phyloP scores from a whole-genome alignment of 2,329 filamentous ascomycete genomes.

The Akanthomyces dipterigenus region DNA sequence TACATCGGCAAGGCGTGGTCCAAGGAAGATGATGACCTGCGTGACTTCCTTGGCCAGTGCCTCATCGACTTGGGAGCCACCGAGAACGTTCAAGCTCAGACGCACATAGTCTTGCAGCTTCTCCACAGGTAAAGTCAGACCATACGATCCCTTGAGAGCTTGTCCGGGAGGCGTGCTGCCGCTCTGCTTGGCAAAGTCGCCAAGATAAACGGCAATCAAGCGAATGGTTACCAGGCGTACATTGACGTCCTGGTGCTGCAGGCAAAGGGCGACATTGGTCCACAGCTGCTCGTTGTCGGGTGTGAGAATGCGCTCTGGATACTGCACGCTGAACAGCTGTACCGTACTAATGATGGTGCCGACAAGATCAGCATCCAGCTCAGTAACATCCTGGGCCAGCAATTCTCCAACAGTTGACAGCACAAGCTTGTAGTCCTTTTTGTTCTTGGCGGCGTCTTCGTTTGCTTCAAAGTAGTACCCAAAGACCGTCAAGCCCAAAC shows the following conservation, averaged over 20 bases:
- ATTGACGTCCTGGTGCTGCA: conserved; percentile 64
- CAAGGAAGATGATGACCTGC: conserved; percentile 78
- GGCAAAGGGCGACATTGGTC: conserved; percentile 58
- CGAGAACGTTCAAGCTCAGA: conserved; percentile 47
- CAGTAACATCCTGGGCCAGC: conserved; percentile 45
- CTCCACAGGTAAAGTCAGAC: conserved; percentile 58
- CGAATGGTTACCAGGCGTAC: conserved; percentile 73
- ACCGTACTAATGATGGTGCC: conserved; percentile 67
- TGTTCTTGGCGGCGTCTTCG: conserved; percentile 50
- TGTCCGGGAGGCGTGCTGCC: conserved; percentile 40
- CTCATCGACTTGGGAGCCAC: conserved; percentile 59
- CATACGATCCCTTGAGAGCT: conserved; percentile 62
- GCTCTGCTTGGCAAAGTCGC: conserved; percentile 64
- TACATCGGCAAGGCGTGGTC: conserved; percentile 42
- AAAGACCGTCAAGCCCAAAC: conserved; percentile 74
- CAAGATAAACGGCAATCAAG: conserved; percentile 69
- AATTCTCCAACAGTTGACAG: conserved; percentile 47
- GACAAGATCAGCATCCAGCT: conserved; percentile 62
- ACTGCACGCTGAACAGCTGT: conserved; percentile 58
- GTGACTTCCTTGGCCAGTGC: conserved; percentile 71
- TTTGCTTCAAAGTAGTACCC: conserved; percentile 72
- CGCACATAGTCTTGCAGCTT: conserved; percentile 56
- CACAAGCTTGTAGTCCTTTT: conserved; percentile 61
- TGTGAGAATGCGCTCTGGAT: conserved; percentile 58
- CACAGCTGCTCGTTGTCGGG: conserved; percentile 59